These are phyloP conservation scores for Stagonosporopsis rhizophila DNA, from an alignment of 2,329 filamentous ascomycete species.

Conservation along the genomic window DNA sequence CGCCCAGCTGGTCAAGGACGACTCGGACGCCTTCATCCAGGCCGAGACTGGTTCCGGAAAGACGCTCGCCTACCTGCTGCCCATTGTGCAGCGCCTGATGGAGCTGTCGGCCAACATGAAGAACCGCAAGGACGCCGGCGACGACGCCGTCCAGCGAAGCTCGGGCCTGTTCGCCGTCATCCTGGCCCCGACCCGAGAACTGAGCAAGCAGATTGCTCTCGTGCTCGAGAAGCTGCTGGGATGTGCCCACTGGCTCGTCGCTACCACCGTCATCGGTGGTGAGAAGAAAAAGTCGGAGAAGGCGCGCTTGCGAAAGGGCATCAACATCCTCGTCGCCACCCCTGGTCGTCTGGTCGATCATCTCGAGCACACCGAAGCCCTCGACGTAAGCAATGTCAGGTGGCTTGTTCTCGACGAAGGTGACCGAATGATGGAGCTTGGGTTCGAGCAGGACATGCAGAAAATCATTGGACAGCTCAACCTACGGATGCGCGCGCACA, in stretches of 20 bases:
- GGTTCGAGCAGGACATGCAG: constrained; percentile 92
- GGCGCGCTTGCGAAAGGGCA: constrained; percentile 87
- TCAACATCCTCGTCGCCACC: constrained; percentile 95
- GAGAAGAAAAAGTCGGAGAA: constrained; percentile 85
- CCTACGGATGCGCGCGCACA: constrained; percentile 65
- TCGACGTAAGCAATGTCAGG: constrained; percentile 86
- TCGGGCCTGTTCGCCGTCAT: constrained; percentile 93
- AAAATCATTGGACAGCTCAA: constrained; percentile 84
- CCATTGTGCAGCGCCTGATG: constrained; percentile 88
- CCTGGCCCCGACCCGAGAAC: constrained; percentile 89
- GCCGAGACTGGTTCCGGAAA: constrained; percentile 98
- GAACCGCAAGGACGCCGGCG: constrained; percentile 43
- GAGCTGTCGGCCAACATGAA: constrained; percentile 67
- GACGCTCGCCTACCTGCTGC: constrained; percentile 92
- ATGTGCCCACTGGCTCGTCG: constrained; percentile 94
- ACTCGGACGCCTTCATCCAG: constrained; percentile 93
- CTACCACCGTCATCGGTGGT: constrained; percentile 79
- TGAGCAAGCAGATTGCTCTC: constrained; percentile 90
- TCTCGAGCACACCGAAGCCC: constrained; percentile 85
- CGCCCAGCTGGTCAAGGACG: constrained; percentile 76
- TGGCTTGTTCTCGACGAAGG: constrained; percentile 97
- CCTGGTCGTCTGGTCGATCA: constrained; percentile 92
- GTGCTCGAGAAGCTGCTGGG: constrained; percentile 85
- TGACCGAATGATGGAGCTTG: constrained; percentile 97
- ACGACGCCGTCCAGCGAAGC: constrained; percentile 71